Evolutionary conservation across 176 grass and related monocot species (phyloP), one percentile per base, ranked within the genome.

Genomic region (Hyparrhenia diplandra): DNA sequence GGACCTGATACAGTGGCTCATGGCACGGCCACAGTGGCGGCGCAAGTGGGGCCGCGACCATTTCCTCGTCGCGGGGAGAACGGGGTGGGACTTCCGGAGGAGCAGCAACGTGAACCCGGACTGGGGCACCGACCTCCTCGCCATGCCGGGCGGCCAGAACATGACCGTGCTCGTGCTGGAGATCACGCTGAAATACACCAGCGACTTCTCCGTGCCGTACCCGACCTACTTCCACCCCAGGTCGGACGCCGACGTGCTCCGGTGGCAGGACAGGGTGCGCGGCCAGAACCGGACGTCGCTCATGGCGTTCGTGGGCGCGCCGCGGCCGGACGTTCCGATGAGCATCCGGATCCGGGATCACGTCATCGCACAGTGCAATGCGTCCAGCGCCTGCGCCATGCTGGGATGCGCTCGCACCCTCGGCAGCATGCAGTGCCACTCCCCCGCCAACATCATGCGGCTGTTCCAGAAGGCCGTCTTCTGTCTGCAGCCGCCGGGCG

Each of bases 161-260:
- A 94, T 94, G 88, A 59, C 86, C 17, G 90, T 89, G 73, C 75
- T 94, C 28, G 87, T 87, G 6, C 74, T 93, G 37, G 92, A 94
- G 54, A 84, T 80, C 8, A 14, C 37, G 12, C 40, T 42, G 67
- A 23, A 14, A 5, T 12, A 13, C 39, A 7, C 12, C 37, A 70
- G 2, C 37, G 37, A 70, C 39, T 27, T 16, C 91, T 78, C 78
- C 1, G 74, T 93, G 20, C 91, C 87, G 0, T 93, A 93, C 82
- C 91, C 87, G 5, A 90, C 87, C 28, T 90, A 89, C 68, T 93
- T 93, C 79, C 91, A 90, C 88, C 91, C 91, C 0, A 71, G 77
- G 46, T 78, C 75, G 6, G 88, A 90, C 69, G 61, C 77, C 58
- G 82, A 93, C 21, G 84, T 93, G 51, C 76, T 78, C 60, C 57